Evolutionary conservation across 129 eudicot species (phyloP), one percentile per base, ranked within the genome.

Genomic region (Smallanthus sonchifolius): DNA sequence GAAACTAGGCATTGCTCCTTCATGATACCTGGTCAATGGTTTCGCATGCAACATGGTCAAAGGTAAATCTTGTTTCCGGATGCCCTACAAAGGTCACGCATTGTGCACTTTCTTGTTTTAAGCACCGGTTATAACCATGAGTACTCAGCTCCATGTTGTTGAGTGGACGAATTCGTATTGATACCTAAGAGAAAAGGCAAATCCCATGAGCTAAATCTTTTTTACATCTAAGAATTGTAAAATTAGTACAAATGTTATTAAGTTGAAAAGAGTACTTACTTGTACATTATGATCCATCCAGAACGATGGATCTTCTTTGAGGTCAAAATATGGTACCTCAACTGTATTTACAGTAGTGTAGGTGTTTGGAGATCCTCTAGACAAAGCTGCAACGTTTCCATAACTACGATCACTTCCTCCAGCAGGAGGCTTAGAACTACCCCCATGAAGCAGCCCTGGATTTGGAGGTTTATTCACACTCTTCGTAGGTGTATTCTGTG

Each of bases 231-330:
- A 10, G 17, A 14, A 6, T 7, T 61, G 20, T 28, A n/a, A 36
- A 75, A 28, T 37, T 13, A 43, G 34, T 42, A 71, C 16, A 24
- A 14, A 75, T 61, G 48, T 51, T 2, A 13, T 5, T 16, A 55
- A 2, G 7, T 44, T 59, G 17, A 76, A 60, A 75, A 39, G 70
- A 34, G 36, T 39, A 57, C 87, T 77, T 80, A 94, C 99, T 77
- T 94, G 99, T 38, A 94, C 97, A 83, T 80, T 94, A 73, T 88
- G 99, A 72, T 94, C 96, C 93, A 88, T 84, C 99, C 99, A 94
- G 83, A 94, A 94, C 0, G 99, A 86, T 73, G 99, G 88, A 83
- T 94, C 91, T 79, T 94, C 99, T 74, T 94, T 91, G 54, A 94
- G 95, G 34, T 87, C 96, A 73, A 94, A 88, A 94, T 88, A 88